These are phyloP conservation scores for Podosphaera aphanis DNA, from an alignment of 2,329 filamentous ascomycete species.

Conservation along the genomic window DNA sequence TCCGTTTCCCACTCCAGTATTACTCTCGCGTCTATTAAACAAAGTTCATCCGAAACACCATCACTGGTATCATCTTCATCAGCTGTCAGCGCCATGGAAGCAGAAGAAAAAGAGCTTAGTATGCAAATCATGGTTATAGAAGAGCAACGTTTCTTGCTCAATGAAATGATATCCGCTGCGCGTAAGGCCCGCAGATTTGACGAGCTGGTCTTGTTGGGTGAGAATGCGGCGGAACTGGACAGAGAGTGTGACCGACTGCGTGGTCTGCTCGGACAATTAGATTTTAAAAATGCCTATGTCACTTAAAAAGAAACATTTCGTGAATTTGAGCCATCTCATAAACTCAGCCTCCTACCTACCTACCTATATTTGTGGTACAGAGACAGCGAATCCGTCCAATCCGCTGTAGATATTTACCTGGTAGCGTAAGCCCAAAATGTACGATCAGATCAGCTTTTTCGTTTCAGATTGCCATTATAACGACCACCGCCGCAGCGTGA, in stretches of 20 bases:
- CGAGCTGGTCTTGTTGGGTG: constrained; percentile 38
- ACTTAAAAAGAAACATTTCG: background rate
- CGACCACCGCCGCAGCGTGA: too few relatives aligned
- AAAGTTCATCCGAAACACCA: constrained; percentile 25
- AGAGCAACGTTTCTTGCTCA: constrained; percentile 50
- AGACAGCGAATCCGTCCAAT: too few relatives aligned
- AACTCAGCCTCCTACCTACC: too few relatives aligned
- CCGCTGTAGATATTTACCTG: too few relatives aligned
- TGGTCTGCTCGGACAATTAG: constrained; percentile 31
- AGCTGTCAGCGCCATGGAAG: constrained; percentile 38
- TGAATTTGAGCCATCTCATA: background rate
- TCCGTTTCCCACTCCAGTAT: constrained; percentile 7
- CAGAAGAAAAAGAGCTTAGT: constrained; percentile 43
- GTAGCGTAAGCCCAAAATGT: too few relatives aligned
- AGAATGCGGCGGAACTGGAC: constrained; percentile 41
- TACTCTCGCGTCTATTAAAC: constrained; percentile 35
- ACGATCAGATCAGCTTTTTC: too few relatives aligned
- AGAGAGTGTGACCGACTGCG: constrained; percentile 40
- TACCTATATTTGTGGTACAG: too few relatives aligned
- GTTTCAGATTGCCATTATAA: too few relatives aligned
- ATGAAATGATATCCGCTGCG: constrained; percentile 46
- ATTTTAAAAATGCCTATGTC: constrained; percentile 18
- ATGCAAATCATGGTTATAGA: constrained; percentile 46
- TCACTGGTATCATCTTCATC: constrained; percentile 31
- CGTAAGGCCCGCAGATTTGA: constrained; percentile 45